Evolutionary conservation across 2,329 filamentous ascomycete genomes (phyloP).

Genomic region (Trichoderma brevicompactum): DNA sequence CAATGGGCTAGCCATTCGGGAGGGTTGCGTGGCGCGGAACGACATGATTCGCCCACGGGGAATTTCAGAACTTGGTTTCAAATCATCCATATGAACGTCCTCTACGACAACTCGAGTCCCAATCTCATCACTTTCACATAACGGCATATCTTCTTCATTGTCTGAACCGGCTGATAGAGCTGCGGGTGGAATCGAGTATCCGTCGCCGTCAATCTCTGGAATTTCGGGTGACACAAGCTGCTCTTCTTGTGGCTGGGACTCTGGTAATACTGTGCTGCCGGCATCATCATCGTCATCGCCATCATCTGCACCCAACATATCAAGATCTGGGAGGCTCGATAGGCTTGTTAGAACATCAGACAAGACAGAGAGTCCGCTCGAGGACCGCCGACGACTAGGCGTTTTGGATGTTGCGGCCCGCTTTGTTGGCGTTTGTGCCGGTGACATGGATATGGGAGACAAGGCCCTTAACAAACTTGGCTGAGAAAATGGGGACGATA

Average conservation of each 20-base stretch:
- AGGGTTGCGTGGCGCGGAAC: background rate
- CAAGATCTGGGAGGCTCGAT: background rate
- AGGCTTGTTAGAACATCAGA: background rate
- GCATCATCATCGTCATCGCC: background rate
- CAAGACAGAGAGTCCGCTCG: background rate
- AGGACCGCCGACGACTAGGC: background rate
- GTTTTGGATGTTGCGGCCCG: background rate
- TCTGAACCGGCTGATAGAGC: background rate
- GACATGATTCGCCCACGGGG: background rate
- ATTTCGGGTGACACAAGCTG: background rate
- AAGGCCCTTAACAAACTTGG: background rate
- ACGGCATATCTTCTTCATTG: background rate
- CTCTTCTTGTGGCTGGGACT: background rate
- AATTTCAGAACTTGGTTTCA: background rate
- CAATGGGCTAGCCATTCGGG: background rate
- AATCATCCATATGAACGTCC: background rate
- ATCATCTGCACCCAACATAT: background rate
- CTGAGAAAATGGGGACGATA: constrained; percentile 2
- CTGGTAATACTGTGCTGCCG: background rate
- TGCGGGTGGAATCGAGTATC: background rate
- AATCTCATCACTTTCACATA: background rate
- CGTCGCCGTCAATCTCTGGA: background rate
- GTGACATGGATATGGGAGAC: constrained; percentile 6
- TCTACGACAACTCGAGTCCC: background rate
- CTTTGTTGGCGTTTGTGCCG: constrained; percentile 14